Conservation (phyloP, 768 basidiomycete genomes). For the Hebeloma cylindrosporum region DNA sequence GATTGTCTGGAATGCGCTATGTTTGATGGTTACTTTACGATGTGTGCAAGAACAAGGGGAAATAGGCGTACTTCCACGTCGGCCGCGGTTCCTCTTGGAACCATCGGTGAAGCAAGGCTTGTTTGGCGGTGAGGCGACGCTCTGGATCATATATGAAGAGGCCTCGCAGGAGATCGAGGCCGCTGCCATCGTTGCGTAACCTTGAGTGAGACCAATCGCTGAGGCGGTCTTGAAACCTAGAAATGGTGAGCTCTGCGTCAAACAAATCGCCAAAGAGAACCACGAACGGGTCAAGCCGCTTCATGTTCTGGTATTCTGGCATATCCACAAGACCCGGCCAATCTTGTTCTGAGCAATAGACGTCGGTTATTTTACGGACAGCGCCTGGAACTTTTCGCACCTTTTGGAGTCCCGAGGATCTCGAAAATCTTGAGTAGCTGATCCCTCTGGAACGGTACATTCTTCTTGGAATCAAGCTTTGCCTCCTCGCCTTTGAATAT, state of each 20-base stretch:
- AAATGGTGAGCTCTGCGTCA: background rate
- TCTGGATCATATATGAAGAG: conserved; percentile 93
- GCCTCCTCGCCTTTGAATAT: conserved; percentile 99
- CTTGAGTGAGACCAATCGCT: conserved; percentile 74
- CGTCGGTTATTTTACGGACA: conserved; percentile 3
- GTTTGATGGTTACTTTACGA: conserved; percentile 2
- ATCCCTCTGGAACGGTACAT: conserved; percentile 94
- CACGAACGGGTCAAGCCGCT: conserved; percentile 66
- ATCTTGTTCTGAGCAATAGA: conserved; percentile 57
- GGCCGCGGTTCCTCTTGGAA: conserved; percentile 90
- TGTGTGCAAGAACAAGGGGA: background rate
- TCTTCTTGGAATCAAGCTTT: conserved; percentile 95
- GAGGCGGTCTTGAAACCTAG: conserved; percentile 54
- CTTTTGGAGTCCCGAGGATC: conserved; percentile 84
- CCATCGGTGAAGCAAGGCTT: conserved; percentile 86
- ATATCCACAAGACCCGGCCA: conserved; percentile 87
- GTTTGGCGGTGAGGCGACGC: conserved; percentile 76
- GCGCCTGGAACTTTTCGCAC: conserved; percentile 45
- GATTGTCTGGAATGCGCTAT: conserved; percentile 73
- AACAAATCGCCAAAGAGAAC: background rate
- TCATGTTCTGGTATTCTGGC: conserved; percentile 86
- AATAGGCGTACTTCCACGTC: conserved; percentile 69
- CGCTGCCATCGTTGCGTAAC: conserved; percentile 56
- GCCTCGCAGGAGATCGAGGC: conserved; percentile 80
- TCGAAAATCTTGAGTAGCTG: conserved; percentile 97